Evolutionary conservation across 805 yeast species (phyloP).

Genomic region (Scheffersomyces ergatensis): DNA sequence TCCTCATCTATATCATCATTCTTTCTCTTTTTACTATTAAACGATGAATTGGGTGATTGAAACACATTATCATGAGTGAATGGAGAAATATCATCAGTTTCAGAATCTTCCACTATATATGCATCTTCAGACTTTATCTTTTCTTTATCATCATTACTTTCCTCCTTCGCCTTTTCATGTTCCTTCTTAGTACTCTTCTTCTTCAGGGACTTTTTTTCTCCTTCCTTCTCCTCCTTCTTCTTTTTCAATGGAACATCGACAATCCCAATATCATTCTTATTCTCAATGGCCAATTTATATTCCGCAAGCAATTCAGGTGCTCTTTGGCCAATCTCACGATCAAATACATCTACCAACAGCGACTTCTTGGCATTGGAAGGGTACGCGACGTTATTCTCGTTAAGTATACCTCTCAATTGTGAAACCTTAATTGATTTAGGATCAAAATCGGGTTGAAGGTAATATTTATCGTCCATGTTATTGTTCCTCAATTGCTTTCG

Average conservation of each 20-base stretch:
- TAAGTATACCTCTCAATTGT: slow-evolving; percentile 64
- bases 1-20: slow-evolving; percentile 4
- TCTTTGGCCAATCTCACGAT: slow-evolving; percentile 49
- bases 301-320: slow-evolving; percentile 40
- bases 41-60: slow-evolving; percentile 22
- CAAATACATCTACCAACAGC: slow-evolving; percentile 60
- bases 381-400: slow-evolving; percentile 59
- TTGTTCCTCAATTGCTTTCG: too few species aligned
- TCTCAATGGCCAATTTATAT: slow-evolving; percentile 11
- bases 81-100: slow-evolving; percentile 3
- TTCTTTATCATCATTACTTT: neutral
- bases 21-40: slow-evolving; percentile 8
- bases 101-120: neutral
- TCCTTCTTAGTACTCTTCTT: neutral
- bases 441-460: slow-evolving; percentile 42
- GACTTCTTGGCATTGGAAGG: slow-evolving; percentile 67
- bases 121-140: neutral
- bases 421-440: slow-evolving; percentile 65
- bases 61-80: slow-evolving; percentile 34
- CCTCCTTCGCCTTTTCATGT: neutral
- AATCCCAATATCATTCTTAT: slow-evolving; percentile 19
- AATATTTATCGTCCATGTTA: neutral
- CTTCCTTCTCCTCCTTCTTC: neutral
- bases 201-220: neutral
- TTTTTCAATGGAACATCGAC: slow-evolving; percentile 6